Evolutionary conservation across 192 early-diverging fungal species (phyloP).

Genomic region (Backusella psychrophila): DNA sequence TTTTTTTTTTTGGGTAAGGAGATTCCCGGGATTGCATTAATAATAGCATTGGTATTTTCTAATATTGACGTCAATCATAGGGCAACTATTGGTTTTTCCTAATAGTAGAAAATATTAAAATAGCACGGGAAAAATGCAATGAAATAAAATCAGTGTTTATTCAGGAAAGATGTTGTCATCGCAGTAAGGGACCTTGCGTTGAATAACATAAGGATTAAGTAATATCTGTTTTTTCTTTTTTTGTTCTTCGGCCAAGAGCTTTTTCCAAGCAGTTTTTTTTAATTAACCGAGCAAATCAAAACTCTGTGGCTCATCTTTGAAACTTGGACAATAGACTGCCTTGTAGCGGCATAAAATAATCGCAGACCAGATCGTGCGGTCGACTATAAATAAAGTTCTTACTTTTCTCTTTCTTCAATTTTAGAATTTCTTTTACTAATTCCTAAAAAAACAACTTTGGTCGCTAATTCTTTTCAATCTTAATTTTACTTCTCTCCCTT

Average conservation of each 20-base stretch:
- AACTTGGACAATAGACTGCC: slow-evolving; percentile 3
- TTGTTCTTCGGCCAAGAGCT: neutral
- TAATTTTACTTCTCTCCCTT: neutral
- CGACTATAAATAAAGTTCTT: neutral
- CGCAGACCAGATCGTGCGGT: neutral
- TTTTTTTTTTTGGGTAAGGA: neutral
- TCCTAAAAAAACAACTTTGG: neutral
- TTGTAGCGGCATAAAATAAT: slow-evolving; percentile 1
- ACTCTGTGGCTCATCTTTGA: slow-evolving; percentile 2
- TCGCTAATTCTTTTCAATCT: neutral
- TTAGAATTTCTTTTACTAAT: neutral
- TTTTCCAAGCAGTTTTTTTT: neutral
- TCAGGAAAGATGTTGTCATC: neutral
- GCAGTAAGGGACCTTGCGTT: neutral
- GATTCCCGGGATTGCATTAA: neutral
- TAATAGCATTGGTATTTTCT: neutral
- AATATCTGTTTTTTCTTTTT: neutral
- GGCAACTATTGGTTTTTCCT: neutral
- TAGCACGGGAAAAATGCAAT: neutral
- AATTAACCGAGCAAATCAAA: slow-evolving; percentile 2
- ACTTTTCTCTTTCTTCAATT: neutral
- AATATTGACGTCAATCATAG: neutral
- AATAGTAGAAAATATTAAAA: neutral
- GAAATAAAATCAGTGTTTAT: neutral
- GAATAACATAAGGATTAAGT: neutral